phyloP scores from a whole-genome alignment of 345 rosid genomes.

The Eucalyptus regnans region DNA sequence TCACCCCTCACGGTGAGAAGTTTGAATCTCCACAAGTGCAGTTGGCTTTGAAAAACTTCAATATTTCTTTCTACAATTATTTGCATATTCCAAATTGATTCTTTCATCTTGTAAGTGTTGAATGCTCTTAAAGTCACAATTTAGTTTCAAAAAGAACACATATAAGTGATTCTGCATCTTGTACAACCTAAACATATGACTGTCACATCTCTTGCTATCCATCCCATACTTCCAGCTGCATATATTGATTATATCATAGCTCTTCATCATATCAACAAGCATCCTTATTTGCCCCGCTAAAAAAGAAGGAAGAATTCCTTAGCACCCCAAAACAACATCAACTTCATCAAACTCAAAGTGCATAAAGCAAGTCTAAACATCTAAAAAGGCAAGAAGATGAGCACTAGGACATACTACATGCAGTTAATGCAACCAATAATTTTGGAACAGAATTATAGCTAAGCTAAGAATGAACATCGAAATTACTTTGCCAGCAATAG shows the following conservation, averaged over 20 bases:
- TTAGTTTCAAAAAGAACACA: background rate
- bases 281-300: background rate
- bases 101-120: background rate
- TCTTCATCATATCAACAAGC: background rate
- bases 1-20: background rate
- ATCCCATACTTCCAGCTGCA: background rate
- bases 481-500: slow-evolving; percentile 84
- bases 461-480: background rate
- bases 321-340: background rate
- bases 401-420: background rate
- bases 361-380: background rate
- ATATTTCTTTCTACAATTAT: background rate
- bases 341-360: background rate
- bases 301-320: background rate
- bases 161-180: background rate
- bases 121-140: background rate
- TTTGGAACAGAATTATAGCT: background rate
- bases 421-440: background rate
- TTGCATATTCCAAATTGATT: background rate
- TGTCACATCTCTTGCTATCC: background rate
- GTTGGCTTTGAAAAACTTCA: background rate
- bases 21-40: background rate
- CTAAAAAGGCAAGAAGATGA: background rate
- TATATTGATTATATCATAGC: background rate
- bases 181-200: background rate